Conservation (phyloP, 306 rosid genomes). For the Dryas octopetala region DNA sequence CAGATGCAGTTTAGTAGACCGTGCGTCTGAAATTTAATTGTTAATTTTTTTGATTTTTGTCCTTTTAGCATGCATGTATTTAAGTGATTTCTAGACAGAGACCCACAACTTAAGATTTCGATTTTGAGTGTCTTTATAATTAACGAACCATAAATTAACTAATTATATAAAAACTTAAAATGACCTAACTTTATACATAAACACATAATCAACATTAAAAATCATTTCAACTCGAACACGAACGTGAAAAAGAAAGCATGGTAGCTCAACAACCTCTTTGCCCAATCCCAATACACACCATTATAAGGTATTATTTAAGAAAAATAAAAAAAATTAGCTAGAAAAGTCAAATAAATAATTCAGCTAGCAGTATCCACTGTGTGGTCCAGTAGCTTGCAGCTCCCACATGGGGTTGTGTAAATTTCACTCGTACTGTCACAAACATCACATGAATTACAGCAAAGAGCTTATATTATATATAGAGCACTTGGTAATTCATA, state of each 20-base stretch:
- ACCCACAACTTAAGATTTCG: too few species aligned
- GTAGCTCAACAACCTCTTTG: constrained; percentile 22
- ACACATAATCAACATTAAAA: too few species aligned
- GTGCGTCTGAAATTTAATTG: too few species aligned
- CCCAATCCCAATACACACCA: not conserved
- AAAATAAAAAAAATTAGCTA: not conserved
- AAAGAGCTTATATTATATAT: not conserved
- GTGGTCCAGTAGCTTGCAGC: constrained; percentile 31
- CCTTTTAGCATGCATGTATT: too few species aligned
- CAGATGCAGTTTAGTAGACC: too few species aligned
- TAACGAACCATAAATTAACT: too few species aligned
- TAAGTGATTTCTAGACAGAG: too few species aligned
- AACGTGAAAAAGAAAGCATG: not conserved
- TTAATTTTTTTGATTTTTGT: too few species aligned
- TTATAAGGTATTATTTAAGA: not conserved
- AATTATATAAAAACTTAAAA: not conserved
- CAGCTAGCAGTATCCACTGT: constrained; percentile 20
- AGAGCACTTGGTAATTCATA: not conserved
- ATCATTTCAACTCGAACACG: not conserved
- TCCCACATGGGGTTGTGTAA: constrained; percentile 57
- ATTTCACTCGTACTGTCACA: constrained; percentile 34
- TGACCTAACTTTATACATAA: not conserved
- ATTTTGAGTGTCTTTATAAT: too few species aligned
- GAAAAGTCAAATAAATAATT: constrained; percentile 33
- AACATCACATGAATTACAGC: constrained; percentile 38